Percentiles rank a stretch among this genome's conserved stretches.
phyloP scores from a whole-genome alignment of 805 yeast genomes.

The Zygosaccharomyces pseudorouxii region DNA sequence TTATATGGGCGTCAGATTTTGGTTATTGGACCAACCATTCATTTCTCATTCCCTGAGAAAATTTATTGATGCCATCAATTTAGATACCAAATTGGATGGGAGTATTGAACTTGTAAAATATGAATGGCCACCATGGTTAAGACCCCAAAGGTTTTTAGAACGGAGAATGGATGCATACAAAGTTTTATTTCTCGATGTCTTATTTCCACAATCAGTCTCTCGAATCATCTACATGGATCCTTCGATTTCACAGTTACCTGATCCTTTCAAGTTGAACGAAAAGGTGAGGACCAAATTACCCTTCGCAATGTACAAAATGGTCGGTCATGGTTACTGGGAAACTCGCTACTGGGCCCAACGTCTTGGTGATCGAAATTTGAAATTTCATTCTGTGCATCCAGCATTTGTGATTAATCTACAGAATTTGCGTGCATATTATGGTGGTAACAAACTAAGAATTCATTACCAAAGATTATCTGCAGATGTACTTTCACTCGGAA shows the following conservation, averaged over 20 bases:
- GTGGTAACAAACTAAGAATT: slow-evolving; percentile 76
- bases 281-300: slow-evolving; percentile 35
- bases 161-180: slow-evolving; percentile 87
- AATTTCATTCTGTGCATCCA: slow-evolving; percentile 78
- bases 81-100: slow-evolving; percentile 5
- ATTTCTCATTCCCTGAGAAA: slow-evolving; percentile 40
- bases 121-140: slow-evolving; percentile 90
- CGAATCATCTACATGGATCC: slow-evolving; percentile 80
- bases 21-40: slow-evolving; percentile 78
- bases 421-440: slow-evolving; percentile 56
- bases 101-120: slow-evolving; percentile 62
- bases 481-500: slow-evolving; percentile 74
- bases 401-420: slow-evolving; percentile 74
- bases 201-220: slow-evolving; percentile 74
- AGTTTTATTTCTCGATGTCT: slow-evolving; percentile 75
- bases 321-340: slow-evolving; percentile 84
- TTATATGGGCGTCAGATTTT: slow-evolving; percentile 52
- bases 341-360: slow-evolving; percentile 81
- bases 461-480: slow-evolving; percentile 80
- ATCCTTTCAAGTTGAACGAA: slow-evolving; percentile 59
- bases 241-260: slow-evolving; percentile 57
- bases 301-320: slow-evolving; percentile 73
- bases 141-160: slow-evolving; percentile 71
- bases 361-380: slow-evolving; percentile 47
- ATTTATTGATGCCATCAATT: slow-evolving; percentile 44